Conservation (phyloP, 768 basidiomycete genomes). For the Pisolithus orientalis region DNA sequence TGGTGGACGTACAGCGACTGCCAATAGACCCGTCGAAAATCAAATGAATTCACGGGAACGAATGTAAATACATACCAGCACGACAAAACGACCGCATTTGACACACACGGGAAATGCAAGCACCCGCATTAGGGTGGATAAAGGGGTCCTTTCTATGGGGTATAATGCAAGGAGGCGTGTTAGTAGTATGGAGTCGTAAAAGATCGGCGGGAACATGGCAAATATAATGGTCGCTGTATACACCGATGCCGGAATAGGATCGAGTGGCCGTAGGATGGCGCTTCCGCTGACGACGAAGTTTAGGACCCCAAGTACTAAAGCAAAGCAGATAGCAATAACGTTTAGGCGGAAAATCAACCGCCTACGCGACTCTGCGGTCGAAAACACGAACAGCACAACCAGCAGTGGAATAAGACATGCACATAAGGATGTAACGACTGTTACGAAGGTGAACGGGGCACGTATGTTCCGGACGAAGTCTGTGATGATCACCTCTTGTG, state of each 20-base stretch:
- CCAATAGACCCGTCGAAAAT: not conserved
- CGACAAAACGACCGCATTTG: conserved; percentile 26
- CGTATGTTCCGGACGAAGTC: not conserved
- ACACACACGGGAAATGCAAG: conserved; percentile 24
- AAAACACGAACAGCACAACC: not conserved
- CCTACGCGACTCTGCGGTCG: not conserved
- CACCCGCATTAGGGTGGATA: conserved; percentile 12
- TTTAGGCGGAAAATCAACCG: not conserved
- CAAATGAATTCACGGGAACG: conserved; percentile 1
- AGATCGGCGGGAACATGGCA: conserved; percentile 24
- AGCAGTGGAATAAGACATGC: not conserved
- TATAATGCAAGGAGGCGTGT: conserved; percentile 32
- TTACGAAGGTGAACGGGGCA: not conserved
- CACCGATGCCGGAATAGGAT: conserved; percentile 10
- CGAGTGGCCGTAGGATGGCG: conserved; percentile 11
- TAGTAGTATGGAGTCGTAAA: conserved; percentile 33
- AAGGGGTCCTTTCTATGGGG: conserved; percentile 18
- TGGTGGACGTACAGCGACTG: conserved; percentile 5
- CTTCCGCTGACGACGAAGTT: not conserved
- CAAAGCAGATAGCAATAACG: not conserved
- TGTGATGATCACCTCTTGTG: not conserved
- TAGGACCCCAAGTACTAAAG: not conserved
- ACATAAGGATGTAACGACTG: not conserved
- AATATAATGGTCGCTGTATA: conserved; percentile 18
- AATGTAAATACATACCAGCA: conserved; percentile 4